phyloP scores from a whole-genome alignment of 352 stramenopile species.

The Pythium scleroteichum region DNA sequence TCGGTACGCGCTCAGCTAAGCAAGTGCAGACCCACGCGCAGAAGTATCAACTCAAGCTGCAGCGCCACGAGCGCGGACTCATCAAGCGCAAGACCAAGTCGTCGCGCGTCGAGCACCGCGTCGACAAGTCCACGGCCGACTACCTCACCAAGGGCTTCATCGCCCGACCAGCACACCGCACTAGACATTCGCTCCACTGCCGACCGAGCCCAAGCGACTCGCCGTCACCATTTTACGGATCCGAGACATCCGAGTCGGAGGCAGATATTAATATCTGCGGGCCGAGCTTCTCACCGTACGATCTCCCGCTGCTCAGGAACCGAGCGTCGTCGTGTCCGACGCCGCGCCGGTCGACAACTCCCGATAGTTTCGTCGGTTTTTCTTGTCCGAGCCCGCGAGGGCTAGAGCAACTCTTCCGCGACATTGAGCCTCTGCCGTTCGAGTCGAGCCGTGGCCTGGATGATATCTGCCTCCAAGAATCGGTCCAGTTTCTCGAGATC shows the following conservation, averaged over 20 bases:
- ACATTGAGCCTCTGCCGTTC: background rate
- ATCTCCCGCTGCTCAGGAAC: too few relatives aligned
- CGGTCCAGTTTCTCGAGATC: background rate
- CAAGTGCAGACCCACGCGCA: slow-evolving; percentile 82
- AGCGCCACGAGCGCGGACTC: slow-evolving; percentile 44
- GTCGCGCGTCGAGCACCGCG: slow-evolving; percentile 35
- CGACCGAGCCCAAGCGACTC: too few relatives aligned
- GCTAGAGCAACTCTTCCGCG: background rate
- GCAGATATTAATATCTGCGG: too few relatives aligned
- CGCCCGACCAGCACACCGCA: background rate
- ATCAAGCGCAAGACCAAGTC: slow-evolving; percentile 32
- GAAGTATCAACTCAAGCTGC: slow-evolving; percentile 85
- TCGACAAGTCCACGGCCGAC: slow-evolving; percentile 15
- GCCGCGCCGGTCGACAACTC: too few relatives aligned
- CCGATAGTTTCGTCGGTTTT: too few relatives aligned
- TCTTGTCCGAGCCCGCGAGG: background rate
- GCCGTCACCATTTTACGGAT: too few relatives aligned
- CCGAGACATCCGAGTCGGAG: too few relatives aligned
- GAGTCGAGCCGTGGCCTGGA: background rate
- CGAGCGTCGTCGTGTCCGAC: too few relatives aligned
- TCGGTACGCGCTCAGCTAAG: slow-evolving; percentile 74
- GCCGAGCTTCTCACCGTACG: too few relatives aligned
- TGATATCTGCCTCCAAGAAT: background rate
- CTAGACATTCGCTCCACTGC: slow-evolving; percentile 13
- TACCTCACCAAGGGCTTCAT: slow-evolving; percentile 13